These are phyloP conservation scores for Phialophora expanda DNA, from an alignment of 2,329 filamentous ascomycete species.

Conservation along the genomic window DNA sequence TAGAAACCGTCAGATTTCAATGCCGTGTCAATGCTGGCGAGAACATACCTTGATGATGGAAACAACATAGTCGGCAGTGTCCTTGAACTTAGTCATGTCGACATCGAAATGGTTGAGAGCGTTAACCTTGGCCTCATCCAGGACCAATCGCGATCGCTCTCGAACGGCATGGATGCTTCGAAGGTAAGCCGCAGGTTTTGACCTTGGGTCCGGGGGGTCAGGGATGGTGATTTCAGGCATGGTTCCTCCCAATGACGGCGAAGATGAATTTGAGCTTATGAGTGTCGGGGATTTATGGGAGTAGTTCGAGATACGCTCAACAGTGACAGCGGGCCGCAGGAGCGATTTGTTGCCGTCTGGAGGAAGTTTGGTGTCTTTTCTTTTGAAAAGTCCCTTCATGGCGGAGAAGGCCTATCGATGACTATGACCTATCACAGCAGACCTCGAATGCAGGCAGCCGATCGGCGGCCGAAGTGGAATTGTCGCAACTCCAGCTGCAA, in stretches of 20 bases:
- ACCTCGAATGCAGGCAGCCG: constrained; percentile 23
- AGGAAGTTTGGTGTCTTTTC: constrained; percentile 51
- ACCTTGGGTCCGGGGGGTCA: constrained; percentile 80
- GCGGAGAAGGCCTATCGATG: constrained; percentile 34
- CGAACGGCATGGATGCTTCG: constrained; percentile 87
- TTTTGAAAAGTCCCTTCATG: constrained; percentile 57
- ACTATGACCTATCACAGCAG: constrained; percentile 14
- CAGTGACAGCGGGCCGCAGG: constrained; percentile 24
- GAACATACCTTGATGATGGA: constrained; percentile 84
- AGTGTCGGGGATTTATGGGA: constrained; percentile 39
- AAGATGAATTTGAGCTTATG: constrained; percentile 26
- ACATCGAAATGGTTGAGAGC: constrained; percentile 85
- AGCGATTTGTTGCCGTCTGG: constrained; percentile 27
- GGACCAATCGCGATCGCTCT: constrained; percentile 74
- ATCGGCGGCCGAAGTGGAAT: constrained; percentile 15
- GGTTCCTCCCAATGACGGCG: constrained; percentile 29
- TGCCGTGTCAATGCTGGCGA: neutral
- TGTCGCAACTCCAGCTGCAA: constrained; percentile 22
- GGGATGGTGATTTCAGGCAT: constrained; percentile 77
- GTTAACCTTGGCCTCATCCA: constrained; percentile 77
- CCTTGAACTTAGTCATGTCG: constrained; percentile 80
- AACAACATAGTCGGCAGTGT: constrained; percentile 86
- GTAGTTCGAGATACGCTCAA: constrained; percentile 36
- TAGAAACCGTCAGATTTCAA: constrained; percentile 43
- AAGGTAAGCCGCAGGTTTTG: constrained; percentile 89